phyloP scores from a whole-genome alignment of 441 rosid genomes.

The Gossypium schwendimanii region DNA sequence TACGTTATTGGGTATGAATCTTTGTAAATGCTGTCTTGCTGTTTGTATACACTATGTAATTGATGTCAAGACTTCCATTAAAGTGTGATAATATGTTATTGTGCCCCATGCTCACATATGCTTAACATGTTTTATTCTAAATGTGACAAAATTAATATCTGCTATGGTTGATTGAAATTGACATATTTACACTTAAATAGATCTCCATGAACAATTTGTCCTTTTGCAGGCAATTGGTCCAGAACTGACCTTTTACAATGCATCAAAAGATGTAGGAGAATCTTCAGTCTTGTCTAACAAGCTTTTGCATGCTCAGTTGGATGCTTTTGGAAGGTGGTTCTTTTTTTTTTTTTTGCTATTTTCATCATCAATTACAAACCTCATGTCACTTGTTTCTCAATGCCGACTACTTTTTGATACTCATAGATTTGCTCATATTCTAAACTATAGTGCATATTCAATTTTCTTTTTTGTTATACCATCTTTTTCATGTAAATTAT shows the following conservation, averaged over 20 bases:
- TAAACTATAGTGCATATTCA: not conserved
- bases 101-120: not conserved
- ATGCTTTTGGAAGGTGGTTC: constrained; percentile 72
- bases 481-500: not conserved
- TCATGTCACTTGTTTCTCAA: not conserved
- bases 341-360: not conserved
- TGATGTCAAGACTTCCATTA: not conserved
- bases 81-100: not conserved
- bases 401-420: not conserved
- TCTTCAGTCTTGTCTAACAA: constrained; percentile 71
- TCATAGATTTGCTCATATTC: not conserved
- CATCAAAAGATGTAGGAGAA: constrained; percentile 67
- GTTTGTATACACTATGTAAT: not conserved
- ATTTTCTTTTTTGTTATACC: not conserved
- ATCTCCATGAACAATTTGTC: constrained; percentile 16
- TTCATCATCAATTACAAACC: not conserved
- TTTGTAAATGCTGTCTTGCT: not conserved
- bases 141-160: not conserved
- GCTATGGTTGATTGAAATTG: not conserved
- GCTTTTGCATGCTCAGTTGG: constrained; percentile 87
- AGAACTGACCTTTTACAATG: constrained; percentile 85
- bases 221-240: constrained; percentile 84
- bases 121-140: not conserved
- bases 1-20: not conserved
- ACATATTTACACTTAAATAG: constrained; percentile 9